A percentile compares a stretch with the other conserved stretches of the same genome.
phyloP scores from a whole-genome alignment of 495 filamentous ascomycete species.

The Penicillium coffeae region DNA sequence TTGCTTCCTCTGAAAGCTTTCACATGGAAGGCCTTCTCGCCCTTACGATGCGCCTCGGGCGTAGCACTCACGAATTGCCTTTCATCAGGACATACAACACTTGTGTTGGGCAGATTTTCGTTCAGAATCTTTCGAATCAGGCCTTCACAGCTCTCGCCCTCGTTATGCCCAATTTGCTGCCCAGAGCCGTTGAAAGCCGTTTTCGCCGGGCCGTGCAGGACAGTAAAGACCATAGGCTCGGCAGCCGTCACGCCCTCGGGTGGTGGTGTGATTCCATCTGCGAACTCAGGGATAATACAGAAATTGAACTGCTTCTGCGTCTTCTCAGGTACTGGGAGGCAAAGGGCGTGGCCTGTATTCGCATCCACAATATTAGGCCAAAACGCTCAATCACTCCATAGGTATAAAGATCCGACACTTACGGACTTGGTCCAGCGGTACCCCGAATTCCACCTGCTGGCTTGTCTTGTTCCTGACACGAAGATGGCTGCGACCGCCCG shows the following conservation, averaged over 20 bases:
- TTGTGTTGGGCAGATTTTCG: constrained; percentile 51
- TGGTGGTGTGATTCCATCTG: constrained; percentile 51
- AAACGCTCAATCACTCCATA: not conserved
- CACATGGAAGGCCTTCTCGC: constrained; percentile 86
- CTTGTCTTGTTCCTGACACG: constrained; percentile 63
- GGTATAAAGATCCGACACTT: constrained; percentile 30
- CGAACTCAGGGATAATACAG: constrained; percentile 67
- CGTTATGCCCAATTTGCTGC: constrained; percentile 38
- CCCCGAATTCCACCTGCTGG: constrained; percentile 62
- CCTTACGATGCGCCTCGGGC: constrained; percentile 79
- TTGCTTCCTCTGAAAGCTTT: constrained; percentile 91
- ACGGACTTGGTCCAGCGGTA: constrained; percentile 74
- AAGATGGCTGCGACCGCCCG: constrained; percentile 53
- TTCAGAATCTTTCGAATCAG: constrained; percentile 63
- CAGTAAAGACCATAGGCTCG: constrained; percentile 82
- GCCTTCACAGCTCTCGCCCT: constrained; percentile 58
- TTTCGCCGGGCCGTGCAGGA: constrained; percentile 70
- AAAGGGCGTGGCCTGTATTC: constrained; percentile 64
- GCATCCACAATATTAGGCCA: constrained; percentile 3
- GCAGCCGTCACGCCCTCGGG: constrained; percentile 30
- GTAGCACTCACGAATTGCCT: constrained; percentile 73
- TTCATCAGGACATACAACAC: constrained; percentile 65
- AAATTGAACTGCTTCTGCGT: constrained; percentile 85
- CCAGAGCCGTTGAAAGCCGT: constrained; percentile 37
- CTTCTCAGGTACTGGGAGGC: constrained; percentile 89